A percentile compares a stretch with the other conserved stretches of the same genome.
Evolutionary conservation across 306 rosid genomes (phyloP).

Genomic region (Quercus glauca): DNA sequence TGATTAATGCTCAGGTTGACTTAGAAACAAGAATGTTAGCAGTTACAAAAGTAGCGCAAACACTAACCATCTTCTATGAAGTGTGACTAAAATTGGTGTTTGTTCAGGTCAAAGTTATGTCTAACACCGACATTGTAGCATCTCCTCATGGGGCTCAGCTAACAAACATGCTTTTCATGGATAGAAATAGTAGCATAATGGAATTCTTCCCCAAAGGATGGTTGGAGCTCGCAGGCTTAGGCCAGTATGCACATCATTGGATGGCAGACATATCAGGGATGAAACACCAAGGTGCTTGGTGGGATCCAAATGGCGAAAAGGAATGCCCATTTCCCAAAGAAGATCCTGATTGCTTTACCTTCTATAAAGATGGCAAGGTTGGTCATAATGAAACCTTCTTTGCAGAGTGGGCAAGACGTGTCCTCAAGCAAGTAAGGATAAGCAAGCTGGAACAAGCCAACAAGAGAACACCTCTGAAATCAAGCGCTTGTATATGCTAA

Average conservation of each 20-base stretch:
- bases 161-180: conserved; percentile 34
- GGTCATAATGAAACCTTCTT: conserved; percentile 34
- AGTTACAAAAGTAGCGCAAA: no score
- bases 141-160: conserved; percentile 39
- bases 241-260: conserved; percentile 31
- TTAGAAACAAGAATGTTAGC: no score
- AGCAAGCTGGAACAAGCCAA: conserved; percentile 12
- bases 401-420: conserved; percentile 29
- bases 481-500: conserved; percentile 11
- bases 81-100: neutral
- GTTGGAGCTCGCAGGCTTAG: conserved; percentile 35
- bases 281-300: conserved; percentile 31
- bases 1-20: no score
- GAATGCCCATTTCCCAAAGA: conserved; percentile 20
- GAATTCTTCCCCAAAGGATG: conserved; percentile 38
- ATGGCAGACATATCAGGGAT: conserved; percentile 31
- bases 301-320: conserved; percentile 1
- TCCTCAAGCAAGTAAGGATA: neutral
- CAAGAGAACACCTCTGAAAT: neutral
- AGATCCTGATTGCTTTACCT: conserved; percentile 11
- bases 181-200: conserved; percentile 32
- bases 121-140: conserved; percentile 27
- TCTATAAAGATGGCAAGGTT: conserved; percentile 24
- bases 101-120: conserved; percentile 29
- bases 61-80: neutral